A percentile compares a stretch with the other conserved stretches of the same genome.
These are phyloP conservation scores for Brassica nigra DNA, from an alignment of 345 rosid species.

Conservation along the genomic window DNA sequence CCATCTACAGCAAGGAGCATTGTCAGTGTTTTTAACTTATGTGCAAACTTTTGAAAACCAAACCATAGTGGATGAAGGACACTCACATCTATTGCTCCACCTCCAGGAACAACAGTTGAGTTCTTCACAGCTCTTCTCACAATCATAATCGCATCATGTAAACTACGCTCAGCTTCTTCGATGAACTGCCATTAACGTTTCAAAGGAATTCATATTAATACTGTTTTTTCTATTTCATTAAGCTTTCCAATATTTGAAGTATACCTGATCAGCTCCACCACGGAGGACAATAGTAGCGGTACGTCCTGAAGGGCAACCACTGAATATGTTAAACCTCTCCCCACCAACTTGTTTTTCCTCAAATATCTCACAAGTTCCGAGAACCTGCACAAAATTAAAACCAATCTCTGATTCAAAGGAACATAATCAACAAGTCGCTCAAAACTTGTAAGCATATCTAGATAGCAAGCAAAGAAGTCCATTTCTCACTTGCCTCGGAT, in stretches of 20 bases:
- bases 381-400: constrained; percentile 60
- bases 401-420: background rate
- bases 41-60: background rate
- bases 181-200: constrained; percentile 63
- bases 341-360: constrained; percentile 99
- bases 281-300: constrained; percentile 99
- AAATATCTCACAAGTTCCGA: constrained; percentile 91
- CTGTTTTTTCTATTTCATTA: background rate
- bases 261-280: constrained; percentile 99
- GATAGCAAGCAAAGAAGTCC: constrained; percentile 10
- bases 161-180: constrained; percentile 99
- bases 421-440: constrained; percentile 6
- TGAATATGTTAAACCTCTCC: constrained; percentile 97
- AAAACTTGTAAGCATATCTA: constrained; percentile 16
- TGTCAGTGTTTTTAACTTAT: background rate
- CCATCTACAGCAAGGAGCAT: constrained; percentile 68
- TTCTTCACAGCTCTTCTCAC: constrained; percentile 96
- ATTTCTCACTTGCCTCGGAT: constrained; percentile 58
- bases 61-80: constrained; percentile 8
- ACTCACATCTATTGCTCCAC: constrained; percentile 98
- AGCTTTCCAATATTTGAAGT: constrained; percentile 8
- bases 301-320: constrained; percentile 91
- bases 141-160: constrained; percentile 99
- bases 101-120: constrained; percentile 99
- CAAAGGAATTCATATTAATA: constrained; percentile 17